phyloP scores from a whole-genome alignment of 2,329 filamentous ascomycete genomes.

The Sporothrix mexicana region DNA sequence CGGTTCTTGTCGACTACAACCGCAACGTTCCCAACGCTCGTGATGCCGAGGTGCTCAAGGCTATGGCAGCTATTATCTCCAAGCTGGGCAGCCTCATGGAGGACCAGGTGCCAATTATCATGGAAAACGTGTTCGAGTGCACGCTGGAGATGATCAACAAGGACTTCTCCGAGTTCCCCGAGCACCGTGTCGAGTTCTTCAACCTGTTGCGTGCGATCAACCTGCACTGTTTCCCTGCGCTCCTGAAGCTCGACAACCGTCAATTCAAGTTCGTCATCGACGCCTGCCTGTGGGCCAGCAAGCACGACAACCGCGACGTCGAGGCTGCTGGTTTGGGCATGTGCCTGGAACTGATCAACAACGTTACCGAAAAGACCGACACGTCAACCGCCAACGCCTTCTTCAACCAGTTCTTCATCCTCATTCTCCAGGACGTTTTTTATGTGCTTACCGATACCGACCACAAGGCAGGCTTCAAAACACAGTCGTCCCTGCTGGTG shows the following conservation, averaged over 20 bases:
- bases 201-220: conserved; percentile 96
- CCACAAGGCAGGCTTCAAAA: conserved; percentile 99
- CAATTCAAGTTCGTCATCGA: conserved; percentile 99
- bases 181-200: conserved; percentile 99
- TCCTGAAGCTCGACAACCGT: conserved; percentile 90
- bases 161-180: conserved; percentile 98
- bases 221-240: conserved; percentile 91
- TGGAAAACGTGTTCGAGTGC: conserved; percentile 98
- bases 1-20: conserved; percentile 94
- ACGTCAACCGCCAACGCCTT: conserved; percentile 86
- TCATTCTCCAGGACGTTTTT: conserved; percentile 96
- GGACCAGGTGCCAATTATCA: conserved; percentile 94
- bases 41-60: conserved; percentile 94
- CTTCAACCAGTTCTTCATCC: conserved; percentile 97
- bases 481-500: conserved; percentile 89
- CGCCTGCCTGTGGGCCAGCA: conserved; percentile 99
- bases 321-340: conserved; percentile 96
- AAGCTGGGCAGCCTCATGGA: conserved; percentile 97
- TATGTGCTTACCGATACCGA: conserved; percentile 97
- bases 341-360: conserved; percentile 96
- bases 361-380: conserved; percentile 93
- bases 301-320: conserved; percentile 98
- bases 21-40: conserved; percentile 94
- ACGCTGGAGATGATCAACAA: conserved; percentile 99
- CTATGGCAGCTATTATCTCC: conserved; percentile 96